Percentiles rank a stretch among this genome's conserved stretches.
These are phyloP conservation scores for Wallacemonas sp. DNA, from an alignment of 208 protist species.

Conservation along the genomic window DNA sequence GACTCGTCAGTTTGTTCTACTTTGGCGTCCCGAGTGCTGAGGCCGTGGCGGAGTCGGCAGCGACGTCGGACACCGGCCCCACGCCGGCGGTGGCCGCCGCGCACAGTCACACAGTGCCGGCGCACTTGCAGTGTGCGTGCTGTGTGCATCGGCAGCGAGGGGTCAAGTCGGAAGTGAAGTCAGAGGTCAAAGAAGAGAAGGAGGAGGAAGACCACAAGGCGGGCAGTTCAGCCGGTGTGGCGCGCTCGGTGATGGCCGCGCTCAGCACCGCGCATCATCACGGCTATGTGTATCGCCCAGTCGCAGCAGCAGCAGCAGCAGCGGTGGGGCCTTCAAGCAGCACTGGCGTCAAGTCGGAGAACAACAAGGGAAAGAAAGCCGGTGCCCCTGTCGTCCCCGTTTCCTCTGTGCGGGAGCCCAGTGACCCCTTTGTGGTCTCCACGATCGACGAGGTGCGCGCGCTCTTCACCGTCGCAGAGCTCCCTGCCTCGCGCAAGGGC, in stretches of 20 bases:
- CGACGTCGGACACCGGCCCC: not conserved
- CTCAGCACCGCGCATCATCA: conserved; percentile 25
- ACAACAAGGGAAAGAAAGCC: conserved; percentile 3
- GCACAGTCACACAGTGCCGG: not conserved
- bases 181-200: not conserved
- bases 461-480: conserved; percentile 61
- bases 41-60: conserved; percentile 3
- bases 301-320: not conserved
- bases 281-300: conserved; percentile 38
- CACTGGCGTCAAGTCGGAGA: not conserved
- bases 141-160: not conserved
- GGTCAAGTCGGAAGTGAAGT: not conserved
- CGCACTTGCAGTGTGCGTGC: conserved; percentile 12
- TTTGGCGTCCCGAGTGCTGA: conserved; percentile 30
- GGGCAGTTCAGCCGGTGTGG: too few species aligned
- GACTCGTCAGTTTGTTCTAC: conserved; percentile 55
- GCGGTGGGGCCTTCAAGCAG: not conserved
- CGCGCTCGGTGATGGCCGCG: not conserved
- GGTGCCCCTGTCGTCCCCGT: too few species aligned
- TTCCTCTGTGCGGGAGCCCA: too few species aligned
- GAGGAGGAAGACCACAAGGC: conserved; percentile 5
- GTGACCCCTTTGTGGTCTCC: conserved; percentile 30
- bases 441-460: conserved; percentile 42
- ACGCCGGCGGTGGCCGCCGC: not conserved
- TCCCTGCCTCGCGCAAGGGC: conserved; percentile 64